Percentiles rank a stretch among this genome's conserved stretches.
phyloP scores from a whole-genome alignment of 2,329 filamentous ascomycete species.

The Phaeomoniella chlamydospora region DNA sequence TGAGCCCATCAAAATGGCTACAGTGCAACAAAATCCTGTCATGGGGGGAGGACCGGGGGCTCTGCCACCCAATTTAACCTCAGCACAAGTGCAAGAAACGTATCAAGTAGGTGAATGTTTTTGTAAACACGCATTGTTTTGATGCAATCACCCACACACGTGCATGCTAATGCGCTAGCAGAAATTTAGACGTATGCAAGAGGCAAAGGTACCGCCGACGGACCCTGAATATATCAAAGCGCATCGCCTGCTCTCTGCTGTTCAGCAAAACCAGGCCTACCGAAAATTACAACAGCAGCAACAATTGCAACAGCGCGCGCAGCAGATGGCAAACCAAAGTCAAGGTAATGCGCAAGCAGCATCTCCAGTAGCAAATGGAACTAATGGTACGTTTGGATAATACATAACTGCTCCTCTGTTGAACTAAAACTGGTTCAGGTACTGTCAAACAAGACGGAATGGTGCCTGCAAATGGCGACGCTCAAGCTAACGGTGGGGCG shows the following conservation, averaged over 20 bases:
- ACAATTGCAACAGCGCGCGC: slow-evolving; percentile 26
- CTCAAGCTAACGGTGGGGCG: slow-evolving; percentile 2
- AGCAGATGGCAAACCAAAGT: slow-evolving; percentile 3
- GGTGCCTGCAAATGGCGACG: slow-evolving; percentile 9
- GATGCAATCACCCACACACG: too few species aligned
- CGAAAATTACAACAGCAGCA: slow-evolving; percentile 33
- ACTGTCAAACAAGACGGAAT: slow-evolving; percentile 13
- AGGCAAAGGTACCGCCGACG: slow-evolving; percentile 60
- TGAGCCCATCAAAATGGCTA: slow-evolving; percentile 52
- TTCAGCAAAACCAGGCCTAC: slow-evolving; percentile 52
- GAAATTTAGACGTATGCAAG: slow-evolving; percentile 85
- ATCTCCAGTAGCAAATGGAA: slow-evolving; percentile 22
- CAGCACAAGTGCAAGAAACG: slow-evolving; percentile 64
- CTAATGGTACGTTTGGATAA: slow-evolving; percentile 19
- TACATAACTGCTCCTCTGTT: slow-evolving; percentile 14
- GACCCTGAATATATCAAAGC: slow-evolving; percentile 83
- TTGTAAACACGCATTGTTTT: too few species aligned
- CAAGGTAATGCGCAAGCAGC: slow-evolving; percentile 17
- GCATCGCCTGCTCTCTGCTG: slow-evolving; percentile 56
- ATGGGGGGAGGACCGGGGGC: slow-evolving; percentile 51
- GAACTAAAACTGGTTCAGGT: slow-evolving; percentile 11
- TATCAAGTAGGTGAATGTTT: slow-evolving; percentile 36
- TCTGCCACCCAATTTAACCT: slow-evolving; percentile 54
- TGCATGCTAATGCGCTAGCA: slow-evolving; percentile 23
- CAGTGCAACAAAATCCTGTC: slow-evolving; percentile 57